Conservation (phyloP, 2,329 filamentous ascomycete species). For the Aspergillus sp. region DNA sequence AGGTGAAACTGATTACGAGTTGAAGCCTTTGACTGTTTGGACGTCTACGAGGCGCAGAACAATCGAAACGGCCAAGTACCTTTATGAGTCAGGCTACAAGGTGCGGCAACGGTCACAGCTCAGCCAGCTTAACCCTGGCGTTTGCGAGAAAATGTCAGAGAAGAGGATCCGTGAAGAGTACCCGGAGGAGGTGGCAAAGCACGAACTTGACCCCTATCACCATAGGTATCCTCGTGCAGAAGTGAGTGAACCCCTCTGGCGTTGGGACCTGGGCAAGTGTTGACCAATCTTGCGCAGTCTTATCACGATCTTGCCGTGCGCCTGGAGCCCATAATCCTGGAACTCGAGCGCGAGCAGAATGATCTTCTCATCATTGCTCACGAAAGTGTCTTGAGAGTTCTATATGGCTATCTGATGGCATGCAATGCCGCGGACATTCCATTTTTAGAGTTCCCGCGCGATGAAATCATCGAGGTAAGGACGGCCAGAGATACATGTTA, state of each 20-base stretch:
- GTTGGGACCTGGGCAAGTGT: background rate
- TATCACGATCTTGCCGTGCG: conserved; percentile 98
- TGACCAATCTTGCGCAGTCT: conserved; percentile 57
- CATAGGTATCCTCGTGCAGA: conserved; percentile 94
- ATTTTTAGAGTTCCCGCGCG: conserved; percentile 84
- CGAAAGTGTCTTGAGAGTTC: conserved; percentile 92
- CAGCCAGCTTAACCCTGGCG: conserved; percentile 94
- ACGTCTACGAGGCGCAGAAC: conserved; percentile 89
- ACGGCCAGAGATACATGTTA: background rate
- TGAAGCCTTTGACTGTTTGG: conserved; percentile 87
- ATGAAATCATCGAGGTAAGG: conserved; percentile 88
- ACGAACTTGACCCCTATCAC: conserved; percentile 93
- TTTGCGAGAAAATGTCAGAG: conserved; percentile 92
- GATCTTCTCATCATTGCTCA: conserved; percentile 98
- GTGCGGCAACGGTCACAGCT: conserved; percentile 92
- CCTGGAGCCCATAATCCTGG: conserved; percentile 94
- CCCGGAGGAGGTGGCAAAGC: conserved; percentile 87
- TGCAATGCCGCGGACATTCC: conserved; percentile 95
- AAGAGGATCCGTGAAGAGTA: conserved; percentile 75
- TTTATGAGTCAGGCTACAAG: conserved; percentile 78
- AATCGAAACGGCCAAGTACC: conserved; percentile 80
- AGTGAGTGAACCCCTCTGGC: conserved; percentile 48
- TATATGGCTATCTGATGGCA: conserved; percentile 98
- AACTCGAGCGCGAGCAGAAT: conserved; percentile 93
- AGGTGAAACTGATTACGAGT: conserved; percentile 64